Percentiles rank a stretch among this genome's conserved stretches.
phyloP scores from a whole-genome alignment of 2,329 filamentous ascomycete species.

The Stachybotrys elegans region DNA sequence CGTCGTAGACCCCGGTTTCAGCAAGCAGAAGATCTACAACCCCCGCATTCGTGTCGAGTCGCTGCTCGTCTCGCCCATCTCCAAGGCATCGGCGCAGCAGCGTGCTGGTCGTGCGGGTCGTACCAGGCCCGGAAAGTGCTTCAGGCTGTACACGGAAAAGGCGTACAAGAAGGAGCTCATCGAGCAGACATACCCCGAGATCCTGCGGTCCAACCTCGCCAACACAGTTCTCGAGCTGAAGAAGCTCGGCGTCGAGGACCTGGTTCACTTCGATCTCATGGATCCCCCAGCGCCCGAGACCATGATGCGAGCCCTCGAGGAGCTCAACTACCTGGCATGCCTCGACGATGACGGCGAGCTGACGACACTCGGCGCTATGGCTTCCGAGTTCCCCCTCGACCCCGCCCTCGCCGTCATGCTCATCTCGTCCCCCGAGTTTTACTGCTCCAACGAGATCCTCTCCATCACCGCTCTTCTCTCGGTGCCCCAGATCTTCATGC shows the following conservation, averaged over 20 bases:
- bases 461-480: constrained; percentile 92
- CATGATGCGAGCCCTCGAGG: constrained; percentile 94
- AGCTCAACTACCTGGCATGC: constrained; percentile 95
- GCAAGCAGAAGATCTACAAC: constrained; percentile 99
- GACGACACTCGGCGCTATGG: constrained; percentile 76
- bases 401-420: constrained; percentile 95
- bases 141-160: constrained; percentile 89
- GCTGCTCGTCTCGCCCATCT: constrained; percentile 94
- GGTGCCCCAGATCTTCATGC: constrained; percentile 89
- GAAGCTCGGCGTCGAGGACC: constrained; percentile 90
- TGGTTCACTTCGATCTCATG: constrained; percentile 99
- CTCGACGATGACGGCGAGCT: constrained; percentile 94
- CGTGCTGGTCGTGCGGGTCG: constrained; percentile 98
- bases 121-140: constrained; percentile 97
- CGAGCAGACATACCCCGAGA: constrained; percentile 94
- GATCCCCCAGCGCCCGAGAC: constrained; percentile 97
- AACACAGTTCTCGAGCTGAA: constrained; percentile 95
- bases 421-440: constrained; percentile 95
- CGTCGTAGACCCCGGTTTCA: constrained; percentile 98
- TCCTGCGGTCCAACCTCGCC: constrained; percentile 88
- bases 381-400: constrained; percentile 93
- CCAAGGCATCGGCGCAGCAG: constrained; percentile 94
- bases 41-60: constrained; percentile 95
- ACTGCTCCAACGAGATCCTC: constrained; percentile 96
- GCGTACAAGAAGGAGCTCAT: constrained; percentile 98